Evolutionary conservation across 2,329 filamentous ascomycete species (phyloP).

Genomic region (Fonsecaea erecta): DNA sequence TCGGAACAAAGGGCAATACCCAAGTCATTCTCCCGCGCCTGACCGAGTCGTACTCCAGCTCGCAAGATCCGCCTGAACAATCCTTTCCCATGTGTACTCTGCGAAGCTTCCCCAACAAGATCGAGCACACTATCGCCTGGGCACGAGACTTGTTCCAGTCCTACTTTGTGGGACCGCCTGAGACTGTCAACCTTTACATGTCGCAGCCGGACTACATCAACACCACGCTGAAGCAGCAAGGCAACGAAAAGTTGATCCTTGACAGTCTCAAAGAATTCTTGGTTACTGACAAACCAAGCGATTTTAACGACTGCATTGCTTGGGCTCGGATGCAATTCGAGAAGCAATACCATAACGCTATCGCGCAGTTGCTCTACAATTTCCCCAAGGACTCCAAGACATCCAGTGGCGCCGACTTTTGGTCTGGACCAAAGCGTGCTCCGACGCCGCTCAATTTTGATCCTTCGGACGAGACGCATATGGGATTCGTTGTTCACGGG

Average conservation of each 20-base stretch:
- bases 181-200: slow-evolving; percentile 92
- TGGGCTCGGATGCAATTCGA: slow-evolving; percentile 96
- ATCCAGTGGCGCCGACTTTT: slow-evolving; percentile 87
- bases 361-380: slow-evolving; percentile 93
- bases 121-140: slow-evolving; percentile 99
- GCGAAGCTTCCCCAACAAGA: slow-evolving; percentile 95
- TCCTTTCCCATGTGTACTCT: slow-evolving; percentile 99
- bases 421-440: slow-evolving; percentile 97
- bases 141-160: slow-evolving; percentile 93
- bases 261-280: slow-evolving; percentile 89
- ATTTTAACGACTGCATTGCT: slow-evolving; percentile 93
- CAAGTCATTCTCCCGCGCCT: slow-evolving; percentile 90
- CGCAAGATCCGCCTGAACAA: slow-evolving; percentile 96
- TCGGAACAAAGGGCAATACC: slow-evolving; percentile 99
- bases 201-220: slow-evolving; percentile 90
- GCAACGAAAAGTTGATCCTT: slow-evolving; percentile 90
- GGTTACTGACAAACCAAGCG: slow-evolving; percentile 86
- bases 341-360: slow-evolving; percentile 94
- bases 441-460: slow-evolving; percentile 92
- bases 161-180: slow-evolving; percentile 89
- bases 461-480: slow-evolving; percentile 79
- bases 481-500: slow-evolving; percentile 82
- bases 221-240: slow-evolving; percentile 84
- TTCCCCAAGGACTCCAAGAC: slow-evolving; percentile 94
- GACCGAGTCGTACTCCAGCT: slow-evolving; percentile 96